Evolutionary conservation across 2,329 filamentous ascomycete genomes (phyloP).

Genomic region (Pseudohalonectria lignicola): DNA sequence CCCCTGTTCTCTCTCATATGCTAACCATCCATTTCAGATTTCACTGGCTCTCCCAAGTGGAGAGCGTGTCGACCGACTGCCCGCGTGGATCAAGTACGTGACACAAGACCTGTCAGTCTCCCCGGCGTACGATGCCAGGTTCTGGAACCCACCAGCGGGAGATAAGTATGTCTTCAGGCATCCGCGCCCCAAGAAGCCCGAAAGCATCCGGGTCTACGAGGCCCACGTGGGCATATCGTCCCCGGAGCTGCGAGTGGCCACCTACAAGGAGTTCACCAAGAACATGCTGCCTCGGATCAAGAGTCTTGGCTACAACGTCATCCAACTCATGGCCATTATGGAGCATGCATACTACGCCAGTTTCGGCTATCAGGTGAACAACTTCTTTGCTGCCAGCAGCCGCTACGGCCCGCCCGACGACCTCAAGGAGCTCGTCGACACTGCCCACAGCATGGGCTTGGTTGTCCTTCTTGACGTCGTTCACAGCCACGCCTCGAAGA

Average conservation of each 20-base stretch:
- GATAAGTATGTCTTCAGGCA: conserved; percentile 82
- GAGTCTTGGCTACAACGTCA: conserved; percentile 86
- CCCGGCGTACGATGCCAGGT: conserved; percentile 85
- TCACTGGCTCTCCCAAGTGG: conserved; percentile 71
- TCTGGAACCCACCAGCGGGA: conserved; percentile 82
- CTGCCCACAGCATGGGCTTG: conserved; percentile 82
- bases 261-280: conserved; percentile 94
- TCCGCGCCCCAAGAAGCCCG: conserved; percentile 67
- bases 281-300: conserved; percentile 89
- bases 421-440: conserved; percentile 92
- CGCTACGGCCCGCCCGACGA: conserved; percentile 91
- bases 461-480: conserved; percentile 91
- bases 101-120: conserved; percentile 87
- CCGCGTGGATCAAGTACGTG: conserved; percentile 95
- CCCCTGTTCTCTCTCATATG: too few species aligned
- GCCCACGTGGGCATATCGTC: conserved; percentile 98
- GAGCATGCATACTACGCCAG: conserved; percentile 99
- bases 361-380: conserved; percentile 98
- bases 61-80: conserved; percentile 76
- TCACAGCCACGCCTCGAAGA: conserved; percentile 96
- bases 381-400: conserved; percentile 95
- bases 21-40: conserved; percentile 45
- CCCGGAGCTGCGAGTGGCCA: conserved; percentile 76
- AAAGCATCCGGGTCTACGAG: conserved; percentile 87
- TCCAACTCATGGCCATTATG: conserved; percentile 98